phyloP scores from a whole-genome alignment of 306 rosid species.

The Citrullus mucosospermus region DNA sequence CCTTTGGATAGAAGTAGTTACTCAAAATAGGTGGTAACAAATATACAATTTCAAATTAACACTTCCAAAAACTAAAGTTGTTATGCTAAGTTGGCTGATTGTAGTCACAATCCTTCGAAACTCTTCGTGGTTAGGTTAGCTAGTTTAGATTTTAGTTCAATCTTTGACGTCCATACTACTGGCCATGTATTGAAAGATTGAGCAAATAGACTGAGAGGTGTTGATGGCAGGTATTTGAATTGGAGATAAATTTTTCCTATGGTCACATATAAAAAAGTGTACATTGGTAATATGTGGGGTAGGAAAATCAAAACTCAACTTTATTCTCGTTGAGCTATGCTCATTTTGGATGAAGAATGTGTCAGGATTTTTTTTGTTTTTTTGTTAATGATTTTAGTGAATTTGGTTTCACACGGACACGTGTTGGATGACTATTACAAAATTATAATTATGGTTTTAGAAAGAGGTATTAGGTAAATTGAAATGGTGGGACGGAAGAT shows the following conservation, averaged over 20 bases:
- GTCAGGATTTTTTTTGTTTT: background rate
- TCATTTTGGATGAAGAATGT: background rate
- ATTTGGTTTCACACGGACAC: background rate
- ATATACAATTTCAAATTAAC: background rate
- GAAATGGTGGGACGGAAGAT: too few relatives aligned
- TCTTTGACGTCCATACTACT: background rate
- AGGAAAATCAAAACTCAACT: too few relatives aligned
- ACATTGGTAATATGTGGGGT: too few relatives aligned
- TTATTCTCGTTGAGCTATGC: too few relatives aligned
- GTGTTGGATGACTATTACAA: background rate
- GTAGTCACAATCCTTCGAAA: background rate
- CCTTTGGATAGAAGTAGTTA: background rate
- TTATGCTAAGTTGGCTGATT: background rate
- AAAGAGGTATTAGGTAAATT: too few relatives aligned
- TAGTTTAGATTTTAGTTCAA: background rate
- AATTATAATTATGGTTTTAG: background rate
- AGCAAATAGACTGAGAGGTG: background rate
- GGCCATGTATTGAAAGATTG: background rate
- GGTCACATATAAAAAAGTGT: background rate
- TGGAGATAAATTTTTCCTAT: background rate
- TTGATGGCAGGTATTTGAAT: background rate
- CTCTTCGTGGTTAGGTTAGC: background rate
- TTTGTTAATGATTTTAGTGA: background rate
- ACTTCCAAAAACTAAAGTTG: background rate
- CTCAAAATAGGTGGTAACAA: background rate